These are phyloP conservation scores for Grosmannia serpens DNA, from an alignment of 2,329 filamentous ascomycete species.

Conservation along the genomic window DNA sequence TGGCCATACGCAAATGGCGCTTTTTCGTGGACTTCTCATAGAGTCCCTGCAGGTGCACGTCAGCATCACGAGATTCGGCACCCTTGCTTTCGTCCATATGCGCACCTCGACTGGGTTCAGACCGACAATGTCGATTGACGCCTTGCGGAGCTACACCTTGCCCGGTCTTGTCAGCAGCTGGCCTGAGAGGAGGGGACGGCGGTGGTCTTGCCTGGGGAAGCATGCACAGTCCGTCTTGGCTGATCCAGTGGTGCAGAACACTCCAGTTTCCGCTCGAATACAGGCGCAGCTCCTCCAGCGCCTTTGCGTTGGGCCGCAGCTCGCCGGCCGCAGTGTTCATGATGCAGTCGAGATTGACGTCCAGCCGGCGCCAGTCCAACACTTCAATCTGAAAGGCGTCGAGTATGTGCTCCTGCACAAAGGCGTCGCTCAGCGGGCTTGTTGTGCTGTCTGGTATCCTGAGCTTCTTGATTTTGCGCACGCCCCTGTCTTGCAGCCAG, in stretches of 20 bases:
- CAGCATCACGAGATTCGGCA: neutral
- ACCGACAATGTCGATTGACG: neutral
- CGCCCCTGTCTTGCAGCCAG: neutral
- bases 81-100: neutral
- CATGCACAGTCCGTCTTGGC: neutral
- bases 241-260: conserved; percentile 6
- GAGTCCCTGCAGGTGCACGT: neutral
- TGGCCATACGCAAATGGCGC: too few relatives aligned
- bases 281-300: neutral
- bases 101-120: neutral
- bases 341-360: conserved; percentile 4
- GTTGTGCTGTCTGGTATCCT: conserved; percentile 3
- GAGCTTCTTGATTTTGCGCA: conserved; percentile 3
- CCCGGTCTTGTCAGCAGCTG: too few relatives aligned
- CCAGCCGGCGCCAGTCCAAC: conserved; percentile 7
- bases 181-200: neutral
- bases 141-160: neutral
- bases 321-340: neutral
- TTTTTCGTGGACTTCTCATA: neutral
- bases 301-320: neutral
- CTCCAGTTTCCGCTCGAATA: conserved; percentile 8
- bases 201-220: neutral
- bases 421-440: conserved; percentile 2
- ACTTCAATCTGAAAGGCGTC: conserved; percentile 4
- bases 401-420: conserved; percentile 2